Evolutionary conservation across 768 basidiomycete species (phyloP).

Genomic region (Pleurotus cornucopiae): DNA sequence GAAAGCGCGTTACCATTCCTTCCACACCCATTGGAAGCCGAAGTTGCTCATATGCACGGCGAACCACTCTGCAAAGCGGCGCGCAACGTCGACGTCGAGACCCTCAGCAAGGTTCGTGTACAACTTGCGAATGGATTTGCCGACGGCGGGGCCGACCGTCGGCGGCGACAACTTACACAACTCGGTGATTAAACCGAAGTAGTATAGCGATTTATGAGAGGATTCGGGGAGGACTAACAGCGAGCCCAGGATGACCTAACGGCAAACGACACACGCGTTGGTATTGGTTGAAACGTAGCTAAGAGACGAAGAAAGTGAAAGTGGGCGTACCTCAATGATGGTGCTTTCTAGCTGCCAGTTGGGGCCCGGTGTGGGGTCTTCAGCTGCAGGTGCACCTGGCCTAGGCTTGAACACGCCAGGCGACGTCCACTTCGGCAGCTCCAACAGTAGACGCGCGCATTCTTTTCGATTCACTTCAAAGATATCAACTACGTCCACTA

Average conservation of each 20-base stretch:
- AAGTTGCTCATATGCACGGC: slow-evolving; percentile 97
- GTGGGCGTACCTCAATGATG: slow-evolving; percentile 66
- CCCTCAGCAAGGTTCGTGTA: slow-evolving; percentile 79
- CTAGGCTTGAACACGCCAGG: slow-evolving; percentile 83
- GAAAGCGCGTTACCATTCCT: slow-evolving; percentile 70
- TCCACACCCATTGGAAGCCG: slow-evolving; percentile 98
- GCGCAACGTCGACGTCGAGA: slow-evolving; percentile 78
- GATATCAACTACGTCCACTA: slow-evolving; percentile 79
- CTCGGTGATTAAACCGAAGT: slow-evolving; percentile 85
- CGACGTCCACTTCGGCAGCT: slow-evolving; percentile 80
- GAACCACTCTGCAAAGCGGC: slow-evolving; percentile 93
- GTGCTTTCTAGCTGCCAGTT: slow-evolving; percentile 89
- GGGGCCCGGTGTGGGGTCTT: slow-evolving; percentile 54
- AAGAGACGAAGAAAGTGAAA: neutral
- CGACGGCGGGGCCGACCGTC: slow-evolving; percentile 93
- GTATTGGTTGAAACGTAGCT: neutral
- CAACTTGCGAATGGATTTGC: slow-evolving; percentile 88
- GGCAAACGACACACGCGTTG: too few relatives aligned
- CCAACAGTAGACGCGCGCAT: slow-evolving; percentile 80
- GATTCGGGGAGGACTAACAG: slow-evolving; percentile 78
- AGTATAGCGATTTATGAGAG: slow-evolving; percentile 76
- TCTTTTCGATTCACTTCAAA: slow-evolving; percentile 98
- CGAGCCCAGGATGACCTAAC: slow-evolving; percentile 66
- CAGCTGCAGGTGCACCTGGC: slow-evolving; percentile 51
- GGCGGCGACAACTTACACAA: slow-evolving; percentile 90